These are phyloP conservation scores for Capronia coronata DNA, from an alignment of 2,329 filamentous ascomycete genomes.

Conservation along the genomic window DNA sequence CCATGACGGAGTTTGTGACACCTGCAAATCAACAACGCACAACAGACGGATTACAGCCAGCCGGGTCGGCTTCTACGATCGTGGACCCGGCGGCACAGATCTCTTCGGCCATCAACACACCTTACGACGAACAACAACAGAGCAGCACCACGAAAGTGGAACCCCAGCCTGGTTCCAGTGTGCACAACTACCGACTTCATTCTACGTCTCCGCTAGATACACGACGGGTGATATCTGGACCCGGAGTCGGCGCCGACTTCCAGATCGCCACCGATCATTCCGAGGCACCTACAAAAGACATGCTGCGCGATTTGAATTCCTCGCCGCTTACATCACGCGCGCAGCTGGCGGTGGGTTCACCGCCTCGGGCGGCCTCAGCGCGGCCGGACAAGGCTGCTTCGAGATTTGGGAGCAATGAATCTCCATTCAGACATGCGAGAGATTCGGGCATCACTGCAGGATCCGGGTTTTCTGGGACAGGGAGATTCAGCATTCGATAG, in stretches of 20 bases:
- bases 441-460: conserved; percentile 20
- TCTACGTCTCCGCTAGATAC: conserved; percentile 25
- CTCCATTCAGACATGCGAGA: conserved; percentile 13
- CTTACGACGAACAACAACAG: conserved; percentile 34
- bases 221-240: conserved; percentile 18
- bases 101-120: conserved; percentile 41
- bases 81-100: conserved; percentile 39
- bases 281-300: conserved; percentile 12
- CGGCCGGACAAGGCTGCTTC: conserved; percentile 8
- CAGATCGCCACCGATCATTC: conserved; percentile 20
- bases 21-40: conserved; percentile 42
- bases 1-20: conserved; percentile 34
- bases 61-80: conserved; percentile 44
- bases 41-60: conserved; percentile 38
- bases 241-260: background rate
- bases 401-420: conserved; percentile 9
- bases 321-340: conserved; percentile 22
- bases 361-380: conserved; percentile 7
- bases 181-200: conserved; percentile 19
- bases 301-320: conserved; percentile 13
- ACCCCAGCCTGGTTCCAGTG: conserved; percentile 5
- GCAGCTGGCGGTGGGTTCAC: conserved; percentile 5
- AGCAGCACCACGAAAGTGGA: conserved; percentile 33
- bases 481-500: conserved; percentile 31
- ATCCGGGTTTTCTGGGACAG: conserved; percentile 16